Evolutionary conservation across 73 alveolate species (phyloP), one percentile per base, ranked within the genome.

Genomic region (Uronychia binucleata): DNA sequence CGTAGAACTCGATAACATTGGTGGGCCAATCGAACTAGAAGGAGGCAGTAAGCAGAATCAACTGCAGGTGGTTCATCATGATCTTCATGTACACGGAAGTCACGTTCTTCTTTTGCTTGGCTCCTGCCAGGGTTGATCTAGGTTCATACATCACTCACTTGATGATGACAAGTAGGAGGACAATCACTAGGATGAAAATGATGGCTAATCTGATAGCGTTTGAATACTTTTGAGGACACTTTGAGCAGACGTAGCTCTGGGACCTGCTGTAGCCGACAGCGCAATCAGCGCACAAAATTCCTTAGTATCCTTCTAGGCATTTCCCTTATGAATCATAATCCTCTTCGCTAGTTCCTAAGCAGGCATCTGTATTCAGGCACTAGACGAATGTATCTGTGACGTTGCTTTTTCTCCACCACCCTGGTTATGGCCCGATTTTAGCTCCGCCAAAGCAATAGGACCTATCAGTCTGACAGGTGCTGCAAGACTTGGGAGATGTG

Each of bases 21-120:
- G 1, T 30, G 14, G 96, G 96, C 92, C 96, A 91, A 35, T 81
- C 78, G 32, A 88, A 82, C n/a, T 91, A 74, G 59, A 91, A 91
- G 1, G 92, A 83, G 0, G 94, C 87, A 1, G 96, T 88, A 75
- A 91, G 58, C 33, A 83, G 31, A 30, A 88, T 76, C 28, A 91
- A 77, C 75, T 91, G 88, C 57, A 91, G 34, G 78, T 91, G 92
- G 34, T 91, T 91, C 94, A 88, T 91, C 13, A 91, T 26, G 11
- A 91, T 91, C 57, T 91, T 91, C 8, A 81, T 60, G 57, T 88
- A 91, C 57, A 91, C 77, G 30, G 96, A 91, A 34, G 82, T 87
- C 0, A 88, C 79, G 58, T 88, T 83, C 89, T 89, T 85, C 83
- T 78, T 84, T 31, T 28, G 77, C 0, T 29, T n/a, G 0, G 97